A percentile compares a stretch with the other conserved stretches of the same genome.
These are phyloP conservation scores for Pseudocercospora eumusae DNA, from an alignment of 2,329 filamentous ascomycete genomes.

Conservation along the genomic window DNA sequence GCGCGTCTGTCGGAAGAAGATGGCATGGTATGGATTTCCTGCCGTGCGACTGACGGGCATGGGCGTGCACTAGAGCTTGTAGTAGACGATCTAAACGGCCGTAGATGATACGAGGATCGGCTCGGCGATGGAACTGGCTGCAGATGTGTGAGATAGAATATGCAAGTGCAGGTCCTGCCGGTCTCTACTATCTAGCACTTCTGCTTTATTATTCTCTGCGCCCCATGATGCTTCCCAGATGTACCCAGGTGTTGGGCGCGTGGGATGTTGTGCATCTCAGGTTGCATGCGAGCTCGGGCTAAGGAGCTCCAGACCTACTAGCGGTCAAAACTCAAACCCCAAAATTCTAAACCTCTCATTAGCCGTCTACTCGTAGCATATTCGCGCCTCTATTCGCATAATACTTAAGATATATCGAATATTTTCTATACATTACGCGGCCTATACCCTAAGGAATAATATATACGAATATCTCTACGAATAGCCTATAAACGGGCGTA, in stretches of 20 bases:
- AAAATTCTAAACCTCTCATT: no score
- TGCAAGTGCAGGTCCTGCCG: not conserved
- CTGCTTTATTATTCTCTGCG: not conserved
- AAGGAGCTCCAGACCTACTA: no score
- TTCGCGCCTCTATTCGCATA: no score
- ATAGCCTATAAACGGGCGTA: no score
- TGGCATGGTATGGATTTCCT: slow-evolving; percentile 16
- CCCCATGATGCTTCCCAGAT: not conserved
- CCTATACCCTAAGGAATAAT: no score
- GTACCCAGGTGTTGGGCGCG: not conserved
- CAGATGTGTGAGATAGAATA: not conserved
- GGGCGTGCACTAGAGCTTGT: not conserved
- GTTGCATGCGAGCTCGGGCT: not conserved
- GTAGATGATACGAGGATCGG: not conserved
- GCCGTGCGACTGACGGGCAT: slow-evolving; percentile 14
- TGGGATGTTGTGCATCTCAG: not conserved
- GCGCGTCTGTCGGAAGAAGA: slow-evolving; percentile 13
- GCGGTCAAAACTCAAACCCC: no score
- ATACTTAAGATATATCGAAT: no score
- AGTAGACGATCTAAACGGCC: not conserved
- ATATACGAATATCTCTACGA: no score
- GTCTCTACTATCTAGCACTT: not conserved
- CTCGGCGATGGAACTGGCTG: not conserved
- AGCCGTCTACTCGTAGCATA: no score
- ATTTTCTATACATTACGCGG: no score